Base-by-base conservation (phyloP, 768 basidiomycete species). In the Psilocybe azurescens region DNA sequence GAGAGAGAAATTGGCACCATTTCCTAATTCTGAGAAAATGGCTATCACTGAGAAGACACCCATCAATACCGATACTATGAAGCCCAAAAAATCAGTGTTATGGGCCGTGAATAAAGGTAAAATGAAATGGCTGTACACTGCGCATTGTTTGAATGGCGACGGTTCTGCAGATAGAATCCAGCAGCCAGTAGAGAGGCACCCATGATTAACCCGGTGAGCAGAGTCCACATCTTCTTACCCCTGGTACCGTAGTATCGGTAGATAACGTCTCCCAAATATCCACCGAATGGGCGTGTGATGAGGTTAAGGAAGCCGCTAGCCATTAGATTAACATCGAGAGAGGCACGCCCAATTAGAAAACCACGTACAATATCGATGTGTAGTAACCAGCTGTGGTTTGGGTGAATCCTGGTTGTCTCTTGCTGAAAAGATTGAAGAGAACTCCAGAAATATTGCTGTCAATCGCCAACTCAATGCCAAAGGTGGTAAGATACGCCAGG, bases 401-500 rank as follows among this genome's bases (percentile, higher is more conserved):
- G 14, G 78, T 77, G 57, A 87, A 81, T 16, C 72, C 69, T 13
- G 67, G 49, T 3, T 72, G 66, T 47, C 70, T 70, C 61, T 75
- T 73, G 54, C 62, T 73, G 70, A 75, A 81, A 16, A 82, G 67
- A 8, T 48, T 67, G 63, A 77, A 79, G 14, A 86, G 71, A 7
- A 83, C 75, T 59, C 74, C 79, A n/a, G 81, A 78, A 65, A 87
- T 73, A 61, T 81, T 80, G 6, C 79, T 80, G 65, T 89, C 84
- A 47, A 89, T 78, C 1, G 82, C 80, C 6, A 89, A 78, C 70
- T 88, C 87, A 50, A 81, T 78, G 0, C 87, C 86, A 64, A 88
- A 87, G 2, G 85, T 85, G 0, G 81, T 81, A 39, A 81, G 63
- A 60, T 88, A 88, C 11, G 80, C 82, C 8, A 86, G 67, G 0